Evolutionary conservation across 495 filamentous ascomycete genomes (phyloP).

Genomic region (Penicillium antarcticum): DNA sequence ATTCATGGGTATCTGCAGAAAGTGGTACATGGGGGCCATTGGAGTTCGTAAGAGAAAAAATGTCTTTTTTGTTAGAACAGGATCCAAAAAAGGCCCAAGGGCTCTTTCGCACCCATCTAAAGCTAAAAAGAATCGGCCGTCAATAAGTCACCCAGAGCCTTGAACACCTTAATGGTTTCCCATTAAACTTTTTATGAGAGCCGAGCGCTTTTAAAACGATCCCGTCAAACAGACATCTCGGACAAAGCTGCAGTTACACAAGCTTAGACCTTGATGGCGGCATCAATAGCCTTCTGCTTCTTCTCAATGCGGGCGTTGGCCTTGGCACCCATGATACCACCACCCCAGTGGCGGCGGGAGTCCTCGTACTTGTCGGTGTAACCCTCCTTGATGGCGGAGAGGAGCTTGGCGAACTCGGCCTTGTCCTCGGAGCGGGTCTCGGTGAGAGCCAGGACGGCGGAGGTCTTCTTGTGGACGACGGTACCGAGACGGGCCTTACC

Average conservation of each 20-base stretch:
- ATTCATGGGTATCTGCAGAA: slow-evolving; percentile 50
- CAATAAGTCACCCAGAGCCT: slow-evolving; percentile 30
- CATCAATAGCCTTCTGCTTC: slow-evolving; percentile 92
- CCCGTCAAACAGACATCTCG: slow-evolving; percentile 26
- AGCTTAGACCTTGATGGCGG: slow-evolving; percentile 90
- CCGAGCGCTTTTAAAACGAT: slow-evolving; percentile 17
- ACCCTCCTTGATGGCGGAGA: slow-evolving; percentile 95
- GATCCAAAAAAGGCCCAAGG: slow-evolving; percentile 18
- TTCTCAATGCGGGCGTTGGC: slow-evolving; percentile 89
- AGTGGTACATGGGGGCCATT: slow-evolving; percentile 36
- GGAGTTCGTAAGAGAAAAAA: slow-evolving; percentile 28
- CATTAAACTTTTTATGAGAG: slow-evolving; percentile 24
- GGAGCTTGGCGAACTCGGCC: slow-evolving; percentile 92
- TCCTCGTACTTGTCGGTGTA: slow-evolving; percentile 96
- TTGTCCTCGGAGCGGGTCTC: slow-evolving; percentile 98
- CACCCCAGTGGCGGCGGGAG: slow-evolving; percentile 91
- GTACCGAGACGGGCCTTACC: slow-evolving; percentile 99
- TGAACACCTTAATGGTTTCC: slow-evolving; percentile 25
- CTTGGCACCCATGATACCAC: slow-evolving; percentile 99
- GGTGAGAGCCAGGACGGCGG: slow-evolving; percentile 91
- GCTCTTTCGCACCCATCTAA: slow-evolving; percentile 35
- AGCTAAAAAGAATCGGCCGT: slow-evolving; percentile 35
- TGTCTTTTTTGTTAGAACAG: slow-evolving; percentile 26
- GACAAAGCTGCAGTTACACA: slow-evolving; percentile 10
- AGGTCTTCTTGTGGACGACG: slow-evolving; percentile 99